These are phyloP conservation scores for Caloboletus firmus DNA, from an alignment of 1,284 basidiomycete genomes.

Conservation along the genomic window DNA sequence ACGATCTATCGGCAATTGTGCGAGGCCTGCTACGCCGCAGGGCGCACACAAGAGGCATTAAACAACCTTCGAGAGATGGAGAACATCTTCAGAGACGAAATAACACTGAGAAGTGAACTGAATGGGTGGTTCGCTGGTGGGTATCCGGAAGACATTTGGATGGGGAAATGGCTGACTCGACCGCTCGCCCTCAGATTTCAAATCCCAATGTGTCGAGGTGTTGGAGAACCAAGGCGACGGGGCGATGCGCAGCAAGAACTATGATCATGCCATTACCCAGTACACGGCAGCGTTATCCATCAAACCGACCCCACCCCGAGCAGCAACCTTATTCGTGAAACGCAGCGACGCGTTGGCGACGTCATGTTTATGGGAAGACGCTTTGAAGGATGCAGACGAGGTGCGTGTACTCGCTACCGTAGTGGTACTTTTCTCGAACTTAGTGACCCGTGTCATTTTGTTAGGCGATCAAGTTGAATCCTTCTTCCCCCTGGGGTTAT, in stretches of 20 bases:
- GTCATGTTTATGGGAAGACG: constrained; percentile 12
- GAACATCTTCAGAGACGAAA: constrained; percentile 11
- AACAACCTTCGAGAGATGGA: constrained; percentile 7
- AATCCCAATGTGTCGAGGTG: constrained; percentile 6
- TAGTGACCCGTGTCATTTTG: not conserved
- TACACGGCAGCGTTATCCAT: constrained; percentile 19
- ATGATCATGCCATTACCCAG: constrained; percentile 8
- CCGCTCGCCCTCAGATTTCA: constrained; percentile 9
- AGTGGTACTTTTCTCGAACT: not conserved
- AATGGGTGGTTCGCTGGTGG: constrained; percentile 15
- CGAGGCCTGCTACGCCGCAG: constrained; percentile 6
- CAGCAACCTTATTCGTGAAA: constrained; percentile 13
- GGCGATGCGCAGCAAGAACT: constrained; percentile 5
- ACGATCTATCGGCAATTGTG: constrained; percentile 11
- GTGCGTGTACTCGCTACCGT: constrained; percentile 2
- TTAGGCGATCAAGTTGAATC: constrained; percentile 16
- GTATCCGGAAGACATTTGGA: not conserved
- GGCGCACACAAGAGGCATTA: not conserved
- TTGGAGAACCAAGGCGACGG: constrained; percentile 12
- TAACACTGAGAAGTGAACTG: constrained; percentile 5
- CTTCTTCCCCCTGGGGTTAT: constrained; percentile 20
- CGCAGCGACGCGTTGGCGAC: constrained; percentile 14
- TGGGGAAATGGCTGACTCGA: not conserved
- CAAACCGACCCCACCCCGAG: not conserved
- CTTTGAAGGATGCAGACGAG: constrained; percentile 24